A percentile compares a stretch with the other conserved stretches of the same genome.
Evolutionary conservation across 352 stramenopile species (phyloP).

Genomic region (Pseudoperonospora humuli): DNA sequence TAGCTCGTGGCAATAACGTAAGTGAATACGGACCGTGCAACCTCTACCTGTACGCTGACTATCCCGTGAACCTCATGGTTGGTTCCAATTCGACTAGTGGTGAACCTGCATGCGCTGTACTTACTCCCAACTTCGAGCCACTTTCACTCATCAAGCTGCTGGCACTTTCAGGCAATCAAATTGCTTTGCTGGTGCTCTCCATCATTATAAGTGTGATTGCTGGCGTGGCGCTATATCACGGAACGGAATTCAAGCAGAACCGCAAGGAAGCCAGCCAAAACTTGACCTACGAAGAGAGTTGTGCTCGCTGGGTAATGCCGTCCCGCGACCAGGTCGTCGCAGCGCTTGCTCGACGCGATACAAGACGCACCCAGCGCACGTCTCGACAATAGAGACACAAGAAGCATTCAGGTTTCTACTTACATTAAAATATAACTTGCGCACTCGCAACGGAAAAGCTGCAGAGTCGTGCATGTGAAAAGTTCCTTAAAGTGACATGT

Average conservation of each 20-base stretch:
- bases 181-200: constrained; percentile 35
- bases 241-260: constrained; percentile 39
- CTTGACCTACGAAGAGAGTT: constrained; percentile 48
- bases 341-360: constrained; percentile 23
- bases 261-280: constrained; percentile 31
- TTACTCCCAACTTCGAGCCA: constrained; percentile 21
- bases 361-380: constrained; percentile 4
- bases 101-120: constrained; percentile 31
- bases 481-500: constrained; percentile 24
- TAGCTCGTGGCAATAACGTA: constrained; percentile 34
- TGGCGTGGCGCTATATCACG: constrained; percentile 38
- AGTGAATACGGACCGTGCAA: constrained; percentile 54
- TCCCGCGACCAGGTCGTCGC: constrained; percentile 53
- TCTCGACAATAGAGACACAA: constrained; percentile 11
- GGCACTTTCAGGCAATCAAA: constrained; percentile 27
- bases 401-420: constrained; percentile 9
- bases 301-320: constrained; percentile 55
- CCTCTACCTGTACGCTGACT: constrained; percentile 65
- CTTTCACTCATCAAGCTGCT: constrained; percentile 36
- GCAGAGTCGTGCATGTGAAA: neutral
- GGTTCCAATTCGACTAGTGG: constrained; percentile 15
- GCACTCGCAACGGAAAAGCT: too few relatives aligned
- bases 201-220: constrained; percentile 23
- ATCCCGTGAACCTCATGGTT: constrained; percentile 45
- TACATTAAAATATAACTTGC: constrained; percentile 34